A percentile compares a stretch with the other conserved stretches of the same genome.
phyloP scores from a whole-genome alignment of 306 rosid species.

The Betula pendula region DNA sequence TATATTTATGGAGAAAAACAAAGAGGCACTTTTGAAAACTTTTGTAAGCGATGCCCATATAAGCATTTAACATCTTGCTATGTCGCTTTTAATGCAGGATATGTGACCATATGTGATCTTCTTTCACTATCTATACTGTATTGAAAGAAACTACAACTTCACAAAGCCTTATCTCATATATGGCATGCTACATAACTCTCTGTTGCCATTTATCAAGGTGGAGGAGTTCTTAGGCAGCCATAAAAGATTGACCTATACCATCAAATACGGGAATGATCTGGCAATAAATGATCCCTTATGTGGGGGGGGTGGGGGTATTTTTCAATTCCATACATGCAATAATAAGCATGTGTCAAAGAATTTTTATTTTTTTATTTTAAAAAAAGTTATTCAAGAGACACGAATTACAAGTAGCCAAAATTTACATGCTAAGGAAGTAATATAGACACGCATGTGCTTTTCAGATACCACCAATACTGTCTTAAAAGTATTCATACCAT shows the following conservation, averaged over 20 bases:
- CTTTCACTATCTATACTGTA: neutral
- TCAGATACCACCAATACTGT: conserved; percentile 4
- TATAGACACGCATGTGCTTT: neutral
- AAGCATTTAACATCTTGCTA: neutral
- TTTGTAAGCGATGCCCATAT: neutral
- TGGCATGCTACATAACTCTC: neutral
- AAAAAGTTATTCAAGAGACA: neutral
- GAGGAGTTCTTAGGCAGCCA: conserved; percentile 8
- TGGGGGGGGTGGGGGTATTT: neutral
- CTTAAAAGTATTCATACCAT: conserved; percentile 8
- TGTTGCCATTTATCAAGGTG: neutral
- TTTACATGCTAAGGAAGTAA: conserved; percentile 11
- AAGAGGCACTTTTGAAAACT: neutral
- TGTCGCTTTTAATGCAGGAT: neutral
- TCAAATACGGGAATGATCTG: neutral
- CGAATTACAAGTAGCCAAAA: neutral
- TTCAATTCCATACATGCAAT: neutral
- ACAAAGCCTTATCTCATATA: neutral
- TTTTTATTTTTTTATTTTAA: too few species aligned
- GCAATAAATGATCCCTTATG: neutral
- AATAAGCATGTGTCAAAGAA: conserved; percentile 10
- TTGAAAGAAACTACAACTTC: neutral
- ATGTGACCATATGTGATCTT: neutral
- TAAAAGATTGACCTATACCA: neutral
- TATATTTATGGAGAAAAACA: neutral